phyloP scores from a whole-genome alignment of 495 filamentous ascomycete species.

The Podospora bellae-mahoneyi region DNA sequence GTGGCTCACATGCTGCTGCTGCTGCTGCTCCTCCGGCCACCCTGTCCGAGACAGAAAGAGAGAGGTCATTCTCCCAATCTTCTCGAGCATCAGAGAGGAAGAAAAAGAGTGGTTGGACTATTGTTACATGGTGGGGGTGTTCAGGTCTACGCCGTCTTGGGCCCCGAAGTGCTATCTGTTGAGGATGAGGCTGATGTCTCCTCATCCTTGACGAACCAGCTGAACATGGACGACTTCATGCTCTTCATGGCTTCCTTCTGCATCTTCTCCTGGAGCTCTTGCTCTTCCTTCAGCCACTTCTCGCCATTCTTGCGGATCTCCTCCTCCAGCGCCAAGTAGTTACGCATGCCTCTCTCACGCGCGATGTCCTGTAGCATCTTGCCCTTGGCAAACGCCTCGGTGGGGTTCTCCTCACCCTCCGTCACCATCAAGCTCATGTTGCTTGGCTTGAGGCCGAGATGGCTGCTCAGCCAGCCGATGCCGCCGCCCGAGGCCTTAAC shows the following conservation, averaged over 20 bases:
- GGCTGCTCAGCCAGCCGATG: constrained; percentile 59
- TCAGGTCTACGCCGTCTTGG: constrained; percentile 16
- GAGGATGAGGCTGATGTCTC: not conserved
- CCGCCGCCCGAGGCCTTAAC: constrained; percentile 56
- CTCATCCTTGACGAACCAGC: constrained; percentile 41
- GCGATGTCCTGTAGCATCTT: constrained; percentile 95
- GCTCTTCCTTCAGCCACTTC: constrained; percentile 92
- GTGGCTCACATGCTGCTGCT: not conserved
- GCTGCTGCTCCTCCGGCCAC: no score
- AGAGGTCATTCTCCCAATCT: not conserved
- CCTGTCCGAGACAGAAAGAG: not conserved
- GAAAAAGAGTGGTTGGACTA: not conserved
- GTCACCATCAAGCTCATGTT: constrained; percentile 49
- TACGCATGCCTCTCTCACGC: constrained; percentile 82
- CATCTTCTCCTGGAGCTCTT: constrained; percentile 74
- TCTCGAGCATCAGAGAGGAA: not conserved
- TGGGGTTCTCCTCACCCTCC: constrained; percentile 64
- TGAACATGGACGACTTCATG: constrained; percentile 55
- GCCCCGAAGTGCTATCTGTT: not conserved
- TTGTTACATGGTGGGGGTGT: not conserved
- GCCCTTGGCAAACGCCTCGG: constrained; percentile 74
- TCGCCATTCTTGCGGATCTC: constrained; percentile 89
- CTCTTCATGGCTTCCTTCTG: constrained; percentile 86
- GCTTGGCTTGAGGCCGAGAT: constrained; percentile 71
- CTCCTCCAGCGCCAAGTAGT: constrained; percentile 82